Conservation (phyloP, 257 asterid species). For the Datura wrightii region DNA sequence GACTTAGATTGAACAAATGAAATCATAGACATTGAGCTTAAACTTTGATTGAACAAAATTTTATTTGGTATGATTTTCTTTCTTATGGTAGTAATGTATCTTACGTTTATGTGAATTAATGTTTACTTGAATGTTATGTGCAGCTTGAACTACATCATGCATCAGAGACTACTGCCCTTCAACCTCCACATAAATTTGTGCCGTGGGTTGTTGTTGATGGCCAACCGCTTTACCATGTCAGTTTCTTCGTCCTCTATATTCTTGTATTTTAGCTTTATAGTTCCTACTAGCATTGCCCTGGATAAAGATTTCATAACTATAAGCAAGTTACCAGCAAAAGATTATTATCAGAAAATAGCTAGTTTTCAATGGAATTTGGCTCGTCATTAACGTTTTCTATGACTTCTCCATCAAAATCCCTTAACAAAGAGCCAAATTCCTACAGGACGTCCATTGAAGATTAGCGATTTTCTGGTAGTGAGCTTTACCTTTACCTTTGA, state of each 20-base stretch:
- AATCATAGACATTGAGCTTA: background rate
- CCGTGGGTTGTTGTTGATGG: constrained; percentile 96
- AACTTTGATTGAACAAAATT: background rate
- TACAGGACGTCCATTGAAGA: no score
- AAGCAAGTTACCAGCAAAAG: background rate
- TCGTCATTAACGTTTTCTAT: no score
- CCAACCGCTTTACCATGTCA: constrained; percentile 80
- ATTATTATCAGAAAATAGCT: no score
- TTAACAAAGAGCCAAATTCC: no score
- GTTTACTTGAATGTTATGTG: constrained; percentile 35
- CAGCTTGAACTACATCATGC: constrained; percentile 80
- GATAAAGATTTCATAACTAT: background rate
- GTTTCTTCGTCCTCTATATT: constrained; percentile 40
- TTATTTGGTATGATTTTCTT: background rate
- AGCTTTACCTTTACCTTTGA: background rate
- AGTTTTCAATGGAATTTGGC: no score
- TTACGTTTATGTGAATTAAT: background rate
- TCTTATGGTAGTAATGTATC: background rate
- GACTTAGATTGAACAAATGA: background rate
- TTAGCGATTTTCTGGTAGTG: no score
- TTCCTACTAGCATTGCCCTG: background rate
- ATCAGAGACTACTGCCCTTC: constrained; percentile 64
- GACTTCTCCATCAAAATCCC: no score
- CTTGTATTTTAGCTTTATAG: background rate
- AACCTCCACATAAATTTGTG: constrained; percentile 86